A percentile compares a stretch with the other conserved stretches of the same genome.
Evolutionary conservation across 2,329 filamentous ascomycete genomes (phyloP).

Genomic region (Bipolaris zeicola): DNA sequence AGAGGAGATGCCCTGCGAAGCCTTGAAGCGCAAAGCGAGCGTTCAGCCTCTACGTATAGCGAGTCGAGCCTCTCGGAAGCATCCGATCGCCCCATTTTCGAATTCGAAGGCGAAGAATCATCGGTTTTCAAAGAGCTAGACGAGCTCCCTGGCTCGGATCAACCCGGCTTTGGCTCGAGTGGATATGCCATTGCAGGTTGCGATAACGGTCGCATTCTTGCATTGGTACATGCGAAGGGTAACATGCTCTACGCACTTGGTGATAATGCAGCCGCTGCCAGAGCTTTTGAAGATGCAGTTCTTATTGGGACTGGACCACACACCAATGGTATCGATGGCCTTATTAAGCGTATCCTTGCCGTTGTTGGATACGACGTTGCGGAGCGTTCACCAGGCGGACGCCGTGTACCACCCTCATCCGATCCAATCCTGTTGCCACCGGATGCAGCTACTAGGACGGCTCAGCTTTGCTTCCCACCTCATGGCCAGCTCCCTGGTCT

Average conservation of each 20-base stretch:
- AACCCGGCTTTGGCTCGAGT: slow-evolving; percentile 72
- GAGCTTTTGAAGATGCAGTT: slow-evolving; percentile 93
- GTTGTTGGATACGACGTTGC: slow-evolving; percentile 60
- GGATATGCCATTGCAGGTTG: slow-evolving; percentile 83
- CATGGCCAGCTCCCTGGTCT: slow-evolving; percentile 82
- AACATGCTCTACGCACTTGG: slow-evolving; percentile 95
- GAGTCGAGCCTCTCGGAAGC: slow-evolving; percentile 59
- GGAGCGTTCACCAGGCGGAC: slow-evolving; percentile 42
- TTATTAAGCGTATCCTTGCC: slow-evolving; percentile 78
- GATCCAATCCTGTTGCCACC: slow-evolving; percentile 81
- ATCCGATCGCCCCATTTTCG: slow-evolving; percentile 63
- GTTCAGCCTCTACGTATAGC: slow-evolving; percentile 64
- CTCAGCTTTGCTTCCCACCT: slow-evolving; percentile 78
- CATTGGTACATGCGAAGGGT: slow-evolving; percentile 96
- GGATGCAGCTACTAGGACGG: slow-evolving; percentile 80
- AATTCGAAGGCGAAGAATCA: slow-evolving; percentile 55
- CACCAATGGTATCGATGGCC: slow-evolving; percentile 71
- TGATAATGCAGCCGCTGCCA: slow-evolving; percentile 78
- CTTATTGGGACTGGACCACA: slow-evolving; percentile 80
- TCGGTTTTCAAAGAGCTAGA: slow-evolving; percentile 46
- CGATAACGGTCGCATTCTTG: slow-evolving; percentile 91
- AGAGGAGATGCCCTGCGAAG: slow-evolving; percentile 55
- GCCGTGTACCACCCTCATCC: slow-evolving; percentile 41
- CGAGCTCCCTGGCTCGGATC: slow-evolving; percentile 50
- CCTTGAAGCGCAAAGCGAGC: slow-evolving; percentile 63